Base-by-base conservation (phyloP, 2,329 filamentous ascomycete genomes). In the Penicillium sp. region DNA sequence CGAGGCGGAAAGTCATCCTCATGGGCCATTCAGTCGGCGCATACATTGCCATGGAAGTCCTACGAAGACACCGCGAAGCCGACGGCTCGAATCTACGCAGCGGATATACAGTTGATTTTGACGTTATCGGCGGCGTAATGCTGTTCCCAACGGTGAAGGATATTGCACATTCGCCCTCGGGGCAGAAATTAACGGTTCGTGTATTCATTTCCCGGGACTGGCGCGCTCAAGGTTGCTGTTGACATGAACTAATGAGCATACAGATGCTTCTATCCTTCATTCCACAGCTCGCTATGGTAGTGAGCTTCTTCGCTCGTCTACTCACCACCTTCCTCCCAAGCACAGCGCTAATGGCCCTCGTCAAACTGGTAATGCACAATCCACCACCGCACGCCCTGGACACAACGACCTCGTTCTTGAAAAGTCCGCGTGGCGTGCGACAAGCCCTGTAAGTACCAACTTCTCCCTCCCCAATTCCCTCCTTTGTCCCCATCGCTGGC, bases 131-230 rank as follows among this genome's bases (percentile, higher is more conserved):
- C 0, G 89, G 83, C 1, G 79, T 92, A 43, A 79, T 92, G 56
- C 80, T 93, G 18, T 92, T 92, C 70, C 89, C 90, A 1, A 91
- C 90, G 1, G 82, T 93, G 39, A 82, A 87, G n/a, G 84, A 91
- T 74, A 87, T 93, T 61, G 85, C 86, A 10, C 74, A 78, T 56
- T 90, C 87, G 1, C 80, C 83, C 0, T 85, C 80, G 31, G 90
- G 89, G 1, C 75, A 75, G 56, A 82, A 82, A 50, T 74, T 87
- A 47, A 75, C 70, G 51, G 75, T 78, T 58, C 9, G 68, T 66
- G n/a, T 39, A 2, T 3, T 19, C 24, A 18, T 3, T 13, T 13
- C 13, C 31, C 14, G 16, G 7, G 9, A 7, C 13, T 43, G 19
- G 22, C 22, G 22, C 22, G 22, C 22, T 22, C 22, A 22, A 22